Conservation (phyloP, 1,284 basidiomycete species). For the Pisolithus thermaeus region DNA sequence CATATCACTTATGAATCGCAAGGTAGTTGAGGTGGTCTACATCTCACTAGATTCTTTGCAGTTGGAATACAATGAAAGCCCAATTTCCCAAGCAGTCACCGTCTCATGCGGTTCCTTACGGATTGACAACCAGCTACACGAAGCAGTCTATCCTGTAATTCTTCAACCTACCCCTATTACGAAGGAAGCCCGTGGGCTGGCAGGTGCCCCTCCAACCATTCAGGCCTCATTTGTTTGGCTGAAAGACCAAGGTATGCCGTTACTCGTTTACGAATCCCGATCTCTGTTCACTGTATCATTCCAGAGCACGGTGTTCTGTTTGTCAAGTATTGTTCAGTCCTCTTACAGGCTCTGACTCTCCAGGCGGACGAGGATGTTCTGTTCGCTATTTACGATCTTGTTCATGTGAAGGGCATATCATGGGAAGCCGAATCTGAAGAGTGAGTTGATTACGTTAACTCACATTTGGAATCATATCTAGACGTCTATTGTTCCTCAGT, state of each 20-base stretch:
- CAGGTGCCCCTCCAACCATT: slow-evolving; percentile 79
- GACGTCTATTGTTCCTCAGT: slow-evolving; percentile 38
- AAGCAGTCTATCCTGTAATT: slow-evolving; percentile 93
- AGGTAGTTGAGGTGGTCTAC: slow-evolving; percentile 89
- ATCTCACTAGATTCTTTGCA: slow-evolving; percentile 76
- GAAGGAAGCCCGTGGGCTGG: slow-evolving; percentile 76
- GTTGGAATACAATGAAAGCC: slow-evolving; percentile 83
- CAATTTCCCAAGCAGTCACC: slow-evolving; percentile 76
- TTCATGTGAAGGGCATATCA: slow-evolving; percentile 84
- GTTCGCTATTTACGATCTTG: slow-evolving; percentile 89
- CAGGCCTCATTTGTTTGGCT: slow-evolving; percentile 87
- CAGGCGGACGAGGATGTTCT: slow-evolving; percentile 97
- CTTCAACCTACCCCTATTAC: slow-evolving; percentile 92
- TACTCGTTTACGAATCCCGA: background rate
- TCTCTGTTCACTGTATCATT: slow-evolving; percentile 1
- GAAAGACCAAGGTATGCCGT: slow-evolving; percentile 78
- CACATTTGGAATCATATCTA: background rate
- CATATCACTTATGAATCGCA: slow-evolving; percentile 86
- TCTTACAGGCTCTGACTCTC: slow-evolving; percentile 92
- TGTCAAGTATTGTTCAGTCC: slow-evolving; percentile 94
- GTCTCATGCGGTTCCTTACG: slow-evolving; percentile 89
- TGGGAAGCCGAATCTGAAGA: slow-evolving; percentile 78
- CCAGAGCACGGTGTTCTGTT: slow-evolving; percentile 93
- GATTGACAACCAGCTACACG: slow-evolving; percentile 97
- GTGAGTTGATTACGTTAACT: slow-evolving; percentile 39